phyloP scores from a whole-genome alignment of 345 rosid genomes.

The Eucalyptus tenuipes region DNA sequence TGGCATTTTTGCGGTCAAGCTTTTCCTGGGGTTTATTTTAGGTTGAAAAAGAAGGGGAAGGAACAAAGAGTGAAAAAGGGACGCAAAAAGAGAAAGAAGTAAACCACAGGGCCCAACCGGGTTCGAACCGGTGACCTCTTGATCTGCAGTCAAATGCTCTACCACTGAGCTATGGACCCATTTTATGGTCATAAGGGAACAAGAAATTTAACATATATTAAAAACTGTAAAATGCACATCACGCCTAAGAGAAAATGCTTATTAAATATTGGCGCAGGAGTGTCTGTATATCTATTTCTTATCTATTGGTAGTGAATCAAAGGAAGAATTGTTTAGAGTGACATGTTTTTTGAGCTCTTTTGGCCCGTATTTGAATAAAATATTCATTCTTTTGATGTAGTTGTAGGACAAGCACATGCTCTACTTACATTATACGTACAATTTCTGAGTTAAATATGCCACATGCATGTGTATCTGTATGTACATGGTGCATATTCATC shows the following conservation, averaged over 20 bases:
- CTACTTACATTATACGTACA: neutral
- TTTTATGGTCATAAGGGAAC: rapidly evolving
- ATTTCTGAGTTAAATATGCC: neutral
- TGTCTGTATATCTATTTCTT: neutral
- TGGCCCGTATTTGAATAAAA: neutral
- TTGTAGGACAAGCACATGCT: neutral
- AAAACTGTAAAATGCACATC: no score
- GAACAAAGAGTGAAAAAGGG: neutral
- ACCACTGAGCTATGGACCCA: slow-evolving; percentile 82
- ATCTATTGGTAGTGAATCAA: neutral
- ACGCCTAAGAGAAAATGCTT: neutral
- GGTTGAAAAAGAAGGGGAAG: no score
- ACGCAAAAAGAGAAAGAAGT: neutral
- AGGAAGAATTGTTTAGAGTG: neutral
- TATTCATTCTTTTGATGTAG: neutral
- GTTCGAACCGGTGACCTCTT: slow-evolving; percentile 48
- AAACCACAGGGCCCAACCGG: slow-evolving; percentile 18
- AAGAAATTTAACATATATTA: no score
- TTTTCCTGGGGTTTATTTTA: neutral
- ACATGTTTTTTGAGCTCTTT: neutral
- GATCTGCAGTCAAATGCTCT: slow-evolving; percentile 84
- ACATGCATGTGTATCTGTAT: neutral
- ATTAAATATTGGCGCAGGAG: neutral
- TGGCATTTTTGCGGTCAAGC: no score
- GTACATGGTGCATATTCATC: neutral